Base-by-base conservation (phyloP, 2,329 filamentous ascomycete species). In the Amauroascus verrucosus region DNA sequence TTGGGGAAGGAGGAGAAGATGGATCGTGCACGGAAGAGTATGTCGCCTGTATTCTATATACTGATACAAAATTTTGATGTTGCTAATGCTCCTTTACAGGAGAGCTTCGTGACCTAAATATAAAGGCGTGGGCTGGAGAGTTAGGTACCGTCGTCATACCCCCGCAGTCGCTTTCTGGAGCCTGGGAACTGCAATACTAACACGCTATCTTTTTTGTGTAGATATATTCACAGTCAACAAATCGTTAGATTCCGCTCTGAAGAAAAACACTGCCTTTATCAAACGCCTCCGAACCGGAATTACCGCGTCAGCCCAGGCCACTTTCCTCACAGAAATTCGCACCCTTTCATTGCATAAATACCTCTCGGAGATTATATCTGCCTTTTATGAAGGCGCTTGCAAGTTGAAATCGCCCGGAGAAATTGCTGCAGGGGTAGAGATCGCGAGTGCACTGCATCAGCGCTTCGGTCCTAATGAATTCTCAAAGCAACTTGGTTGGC, bases 181-280 rank as follows among this genome's bases (percentile, higher is more conserved):
- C n/a, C 6, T 6, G 22, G 26, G 20, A 20, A 54, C 54, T 57
- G 54, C 56, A 54, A 35, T 57, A 64, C 46, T 66, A 53, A 62
- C 61, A 6, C 14, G 22, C 9, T 9, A 35, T 30, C 3, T 7
- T 16, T 22, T 24, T 30, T 30, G 1, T 47, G 37, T 33, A 94
- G 89, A 87, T 75, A 74, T 94, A 58, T 88, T 94, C 65, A 72
- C 81, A 51, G 83, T 93, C 61, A 83, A 81, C 69, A 79, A 80
- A 65, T 85, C 86, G 28, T 84, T 97, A 65, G 91, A 97, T 70
- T 95, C 91, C 50, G 93, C 90, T 49, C 78, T 97, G 69, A 96
- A 95, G 75, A 97, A 96, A 76, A 97, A 97, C 64, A 97, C 91
- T 3, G 89, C 90, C 60, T 96, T 97, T 70, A 97, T 97, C 67